Conservation (phyloP, 192 early-diverging fungal species). For the Spizellomyces punctatus region DNA sequence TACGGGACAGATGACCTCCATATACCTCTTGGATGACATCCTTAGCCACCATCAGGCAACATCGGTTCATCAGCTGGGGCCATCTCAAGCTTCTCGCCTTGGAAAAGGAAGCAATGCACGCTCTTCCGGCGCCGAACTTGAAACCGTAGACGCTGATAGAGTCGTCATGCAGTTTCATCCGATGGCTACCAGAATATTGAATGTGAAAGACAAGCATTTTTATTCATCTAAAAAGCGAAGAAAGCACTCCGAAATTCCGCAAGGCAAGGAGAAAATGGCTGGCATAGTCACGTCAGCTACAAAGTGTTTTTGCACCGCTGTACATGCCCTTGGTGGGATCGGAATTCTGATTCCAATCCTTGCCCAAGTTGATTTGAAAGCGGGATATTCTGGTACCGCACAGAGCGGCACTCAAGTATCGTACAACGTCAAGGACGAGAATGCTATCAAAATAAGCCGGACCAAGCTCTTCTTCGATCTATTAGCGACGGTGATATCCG, state of each 20-base stretch:
- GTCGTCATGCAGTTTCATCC: conserved; percentile 42
- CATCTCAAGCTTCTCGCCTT: conserved; percentile 32
- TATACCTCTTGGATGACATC: conserved; percentile 45
- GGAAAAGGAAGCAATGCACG: conserved; percentile 9
- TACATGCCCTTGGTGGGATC: conserved; percentile 50
- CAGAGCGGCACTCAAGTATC: background rate
- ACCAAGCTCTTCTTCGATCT: conserved; percentile 39
- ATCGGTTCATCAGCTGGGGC: conserved; percentile 31
- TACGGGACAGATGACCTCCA: conserved; percentile 39
- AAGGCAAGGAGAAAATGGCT: background rate
- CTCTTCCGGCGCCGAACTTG: background rate
- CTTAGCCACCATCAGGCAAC: conserved; percentile 15
- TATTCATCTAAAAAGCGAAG: background rate
- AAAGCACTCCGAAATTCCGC: background rate
- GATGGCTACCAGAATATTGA: conserved; percentile 23
- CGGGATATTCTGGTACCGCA: background rate
- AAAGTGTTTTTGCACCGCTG: conserved; percentile 38
- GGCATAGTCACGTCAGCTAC: conserved; percentile 40
- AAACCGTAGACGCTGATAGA: background rate
- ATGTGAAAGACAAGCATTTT: background rate
- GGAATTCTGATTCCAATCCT: conserved; percentile 44
- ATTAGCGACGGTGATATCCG: conserved; percentile 25
- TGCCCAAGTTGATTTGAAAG: conserved; percentile 38
- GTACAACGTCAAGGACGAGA: background rate
- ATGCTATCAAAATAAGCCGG: background rate